Evolutionary conservation across 2,329 filamentous ascomycete species (phyloP), one percentile per base, ranked within the genome.

Genomic region (Xylariaceae sp.): DNA sequence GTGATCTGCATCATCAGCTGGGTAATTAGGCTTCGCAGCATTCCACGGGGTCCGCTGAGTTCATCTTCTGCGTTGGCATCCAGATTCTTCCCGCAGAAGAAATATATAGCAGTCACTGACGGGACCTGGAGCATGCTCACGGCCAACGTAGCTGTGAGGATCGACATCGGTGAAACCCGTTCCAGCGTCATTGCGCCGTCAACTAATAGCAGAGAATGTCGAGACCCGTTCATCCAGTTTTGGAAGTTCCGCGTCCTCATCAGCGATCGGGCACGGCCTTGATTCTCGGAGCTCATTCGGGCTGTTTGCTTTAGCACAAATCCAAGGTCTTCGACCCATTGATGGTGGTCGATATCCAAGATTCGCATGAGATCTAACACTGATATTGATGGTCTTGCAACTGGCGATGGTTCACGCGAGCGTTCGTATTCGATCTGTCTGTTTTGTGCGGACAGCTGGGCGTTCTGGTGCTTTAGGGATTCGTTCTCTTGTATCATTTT

Each of bases 191-290:
- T 55, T 8, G 45, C 44, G 4, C 52, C 45, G 17, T 55, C 44
- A 11, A 33, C 52, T 16, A 48, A 17, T 2, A 55, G 37, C 11
- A 55, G 23, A n/a, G 33, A 34, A 11, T 55, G 28, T 17, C 11
- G 19, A 6, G 44, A 26, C 14, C 6, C 7, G 3, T 47, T 36
- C 36, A 49, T 37, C 52, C 39, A 58, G 9, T 16, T 28, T 17
- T 55, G 44, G 12, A 58, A 58, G 5, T 26, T 16, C 2, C 3
- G 36, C 2, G 56, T 54, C 11, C 26, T 49, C 50, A 58, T 50
- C 17, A 58, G 5, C 50, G 44, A 58, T 8, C 56, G 52, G 4
- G 56, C 56, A 8, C 56, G 50, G 14, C 49, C 44, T 46, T 49
- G 23, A 9, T 45, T 23, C 8, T 46, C 36, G 2, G 16, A 5